Evolutionary conservation across 2,329 filamentous ascomycete genomes (phyloP).

Genomic region (Neonectria ditissima): DNA sequence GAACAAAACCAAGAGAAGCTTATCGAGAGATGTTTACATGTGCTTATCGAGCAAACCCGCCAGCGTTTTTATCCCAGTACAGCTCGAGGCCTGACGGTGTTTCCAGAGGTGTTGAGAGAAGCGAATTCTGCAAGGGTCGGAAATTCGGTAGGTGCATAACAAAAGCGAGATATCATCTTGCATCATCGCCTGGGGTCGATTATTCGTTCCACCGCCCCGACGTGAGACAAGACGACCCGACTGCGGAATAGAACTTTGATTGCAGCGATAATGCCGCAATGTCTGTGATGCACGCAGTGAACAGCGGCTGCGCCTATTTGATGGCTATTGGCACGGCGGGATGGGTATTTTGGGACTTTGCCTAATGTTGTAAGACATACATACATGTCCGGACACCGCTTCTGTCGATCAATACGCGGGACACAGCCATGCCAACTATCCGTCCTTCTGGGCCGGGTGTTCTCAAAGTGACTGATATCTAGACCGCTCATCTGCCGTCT

Average conservation of each 20-base stretch:
- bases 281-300: neutral
- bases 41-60: neutral
- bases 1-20: neutral
- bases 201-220: neutral
- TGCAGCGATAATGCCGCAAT: neutral
- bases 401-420: slow-evolving; percentile 1
- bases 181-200: slow-evolving; percentile 1
- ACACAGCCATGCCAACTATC: neutral
- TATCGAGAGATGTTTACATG: neutral
- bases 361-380: neutral
- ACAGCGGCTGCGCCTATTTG: neutral
- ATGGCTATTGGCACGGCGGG: neutral
- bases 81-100: neutral
- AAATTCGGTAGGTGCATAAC: slow-evolving; percentile 8
- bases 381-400: neutral
- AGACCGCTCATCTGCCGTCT: no score
- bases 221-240: neutral
- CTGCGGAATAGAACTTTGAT: neutral
- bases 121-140: neutral
- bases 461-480: no score
- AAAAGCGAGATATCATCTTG: neutral
- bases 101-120: neutral
- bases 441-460: neutral
- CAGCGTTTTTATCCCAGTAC: neutral
- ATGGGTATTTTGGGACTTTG: neutral